These are phyloP conservation scores for Sarocladiaceae sp. DNA, from an alignment of 2,329 filamentous ascomycete genomes.

Conservation along the genomic window DNA sequence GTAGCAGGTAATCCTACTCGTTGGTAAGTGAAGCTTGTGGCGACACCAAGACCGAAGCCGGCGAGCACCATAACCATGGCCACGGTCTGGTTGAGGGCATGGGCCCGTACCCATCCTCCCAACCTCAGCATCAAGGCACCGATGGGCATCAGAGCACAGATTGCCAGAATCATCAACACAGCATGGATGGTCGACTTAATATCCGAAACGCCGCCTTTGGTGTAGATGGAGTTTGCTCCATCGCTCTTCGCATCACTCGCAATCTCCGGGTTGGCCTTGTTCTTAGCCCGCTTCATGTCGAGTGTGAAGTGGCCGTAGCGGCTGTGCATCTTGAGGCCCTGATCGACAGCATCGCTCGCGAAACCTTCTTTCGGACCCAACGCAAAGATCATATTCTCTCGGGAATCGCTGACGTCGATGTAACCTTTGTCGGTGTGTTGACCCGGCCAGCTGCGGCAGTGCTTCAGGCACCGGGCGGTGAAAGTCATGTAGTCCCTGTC, in stretches of 20 bases:
- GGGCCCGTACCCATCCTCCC: constrained; percentile 48
- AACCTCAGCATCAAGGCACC: constrained; percentile 51
- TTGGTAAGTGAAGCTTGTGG: constrained; percentile 48
- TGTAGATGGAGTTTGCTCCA: neutral
- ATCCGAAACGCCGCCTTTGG: constrained; percentile 10
- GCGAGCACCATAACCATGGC: constrained; percentile 44
- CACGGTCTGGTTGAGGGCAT: constrained; percentile 48
- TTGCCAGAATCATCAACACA: constrained; percentile 50
- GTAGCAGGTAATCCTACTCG: no score
- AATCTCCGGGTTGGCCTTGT: constrained; percentile 38
- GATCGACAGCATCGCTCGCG: constrained; percentile 36
- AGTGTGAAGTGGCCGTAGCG: constrained; percentile 52
- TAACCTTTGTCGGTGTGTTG: constrained; percentile 29
- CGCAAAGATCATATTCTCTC: constrained; percentile 51
- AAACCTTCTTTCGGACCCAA: constrained; percentile 44
- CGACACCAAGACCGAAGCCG: constrained; percentile 49
- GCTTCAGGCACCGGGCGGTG: constrained; percentile 44
- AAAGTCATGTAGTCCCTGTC: constrained; percentile 41
- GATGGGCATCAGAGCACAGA: constrained; percentile 52
- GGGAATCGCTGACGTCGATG: constrained; percentile 44
- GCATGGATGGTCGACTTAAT: constrained; percentile 38
- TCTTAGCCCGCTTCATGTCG: constrained; percentile 49
- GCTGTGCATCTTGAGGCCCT: constrained; percentile 46
- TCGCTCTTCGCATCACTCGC: constrained; percentile 29
- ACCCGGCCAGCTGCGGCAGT: constrained; percentile 47